phyloP scores from a whole-genome alignment of 257 asterid genomes.

The Solanum dulcamara region DNA sequence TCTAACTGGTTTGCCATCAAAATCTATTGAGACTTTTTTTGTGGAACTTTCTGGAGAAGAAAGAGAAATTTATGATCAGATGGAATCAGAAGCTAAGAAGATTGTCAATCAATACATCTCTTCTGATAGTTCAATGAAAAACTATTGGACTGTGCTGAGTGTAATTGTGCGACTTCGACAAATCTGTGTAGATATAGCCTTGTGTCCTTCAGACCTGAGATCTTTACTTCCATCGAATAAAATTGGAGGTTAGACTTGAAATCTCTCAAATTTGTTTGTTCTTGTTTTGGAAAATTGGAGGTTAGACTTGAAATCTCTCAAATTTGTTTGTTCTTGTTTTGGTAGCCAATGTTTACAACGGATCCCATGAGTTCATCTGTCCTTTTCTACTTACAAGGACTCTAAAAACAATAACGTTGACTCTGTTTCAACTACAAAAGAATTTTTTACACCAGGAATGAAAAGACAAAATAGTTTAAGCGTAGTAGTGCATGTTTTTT shows the following conservation, averaged over 20 bases:
- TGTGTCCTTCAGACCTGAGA: constrained; percentile 38
- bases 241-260: constrained; percentile 53
- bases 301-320: constrained; percentile 15
- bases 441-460: not conserved
- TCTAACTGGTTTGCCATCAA: constrained; percentile 53
- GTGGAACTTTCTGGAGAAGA: constrained; percentile 64
- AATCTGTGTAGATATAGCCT: constrained; percentile 41
- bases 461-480: not conserved
- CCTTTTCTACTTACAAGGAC: not conserved
- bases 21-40: constrained; percentile 43
- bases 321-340: not conserved
- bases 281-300: constrained; percentile 20
- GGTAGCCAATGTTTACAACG: not conserved
- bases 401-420: not conserved
- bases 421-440: not conserved
- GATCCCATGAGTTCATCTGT: not conserved
- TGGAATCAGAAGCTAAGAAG: constrained; percentile 61
- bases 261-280: not conserved
- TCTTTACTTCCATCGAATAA: constrained; percentile 45
- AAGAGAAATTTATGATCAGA: constrained; percentile 62
- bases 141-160: constrained; percentile 56
- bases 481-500: not conserved
- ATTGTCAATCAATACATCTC: constrained; percentile 34
- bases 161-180: constrained; percentile 74
- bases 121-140: constrained; percentile 20